A percentile compares a stretch with the other conserved stretches of the same genome.
Conservation (phyloP, 192 early-diverging fungal species). For the Mycoemilia scoparia region DNA sequence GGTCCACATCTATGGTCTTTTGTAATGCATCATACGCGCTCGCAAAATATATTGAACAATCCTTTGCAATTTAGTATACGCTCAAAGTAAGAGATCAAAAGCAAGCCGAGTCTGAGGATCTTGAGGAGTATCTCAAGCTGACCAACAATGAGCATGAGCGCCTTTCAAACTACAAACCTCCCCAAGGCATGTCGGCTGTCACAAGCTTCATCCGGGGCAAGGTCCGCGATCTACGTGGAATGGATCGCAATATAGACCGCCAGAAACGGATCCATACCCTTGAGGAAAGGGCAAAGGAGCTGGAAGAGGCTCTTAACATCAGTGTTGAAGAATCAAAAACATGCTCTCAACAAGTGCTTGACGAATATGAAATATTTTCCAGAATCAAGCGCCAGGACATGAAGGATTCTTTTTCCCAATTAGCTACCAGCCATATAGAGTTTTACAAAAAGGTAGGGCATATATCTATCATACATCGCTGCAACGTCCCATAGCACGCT, state of each 20-base stretch:
- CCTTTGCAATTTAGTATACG: constrained; percentile 31
- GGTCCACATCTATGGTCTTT: background rate
- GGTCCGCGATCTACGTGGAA: constrained; percentile 71
- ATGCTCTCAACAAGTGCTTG: constrained; percentile 60
- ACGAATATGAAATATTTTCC: constrained; percentile 74
- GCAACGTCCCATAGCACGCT: background rate
- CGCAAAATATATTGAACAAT: background rate
- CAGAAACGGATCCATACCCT: constrained; percentile 64
- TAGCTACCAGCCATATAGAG: constrained; percentile 63
- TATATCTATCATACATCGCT: no score
- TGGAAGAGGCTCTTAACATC: constrained; percentile 60
- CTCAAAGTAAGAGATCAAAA: constrained; percentile 79
- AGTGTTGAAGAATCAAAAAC: constrained; percentile 47
- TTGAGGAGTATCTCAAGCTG: constrained; percentile 58
- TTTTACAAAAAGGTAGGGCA: constrained; percentile 55
- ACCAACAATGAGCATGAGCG: constrained; percentile 53
- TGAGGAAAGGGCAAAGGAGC: constrained; percentile 49
- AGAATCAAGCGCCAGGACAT: constrained; percentile 63
- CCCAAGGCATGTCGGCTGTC: constrained; percentile 37
- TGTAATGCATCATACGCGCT: background rate
- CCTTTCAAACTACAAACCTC: constrained; percentile 34
- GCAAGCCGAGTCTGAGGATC: constrained; percentile 86
- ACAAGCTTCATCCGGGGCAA: constrained; percentile 73
- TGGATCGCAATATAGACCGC: constrained; percentile 63
- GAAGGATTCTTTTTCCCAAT: constrained; percentile 51